These are phyloP conservation scores for Metschnikowia cerradonensis DNA, from an alignment of 805 yeast species.

Conservation along the genomic window DNA sequence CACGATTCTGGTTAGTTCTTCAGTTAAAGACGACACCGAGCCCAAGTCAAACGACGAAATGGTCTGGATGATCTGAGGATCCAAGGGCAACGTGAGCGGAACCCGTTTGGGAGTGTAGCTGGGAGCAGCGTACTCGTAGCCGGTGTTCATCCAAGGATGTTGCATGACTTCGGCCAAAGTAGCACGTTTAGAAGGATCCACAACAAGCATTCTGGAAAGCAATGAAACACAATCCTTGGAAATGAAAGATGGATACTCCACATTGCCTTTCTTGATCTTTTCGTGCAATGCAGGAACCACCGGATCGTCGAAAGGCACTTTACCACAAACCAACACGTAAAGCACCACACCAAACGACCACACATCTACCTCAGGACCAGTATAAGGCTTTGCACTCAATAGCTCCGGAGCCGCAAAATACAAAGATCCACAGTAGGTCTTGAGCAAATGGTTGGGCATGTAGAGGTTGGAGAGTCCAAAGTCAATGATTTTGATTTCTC, in stretches of 20 bases:
- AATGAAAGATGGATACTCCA: conserved; percentile 82
- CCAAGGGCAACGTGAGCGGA: conserved; percentile 71
- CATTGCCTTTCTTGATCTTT: conserved; percentile 86
- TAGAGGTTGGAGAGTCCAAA: conserved; percentile 91
- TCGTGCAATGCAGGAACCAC: conserved; percentile 88
- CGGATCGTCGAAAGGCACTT: conserved; percentile 96
- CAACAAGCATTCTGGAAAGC: conserved; percentile 85
- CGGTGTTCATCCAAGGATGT: conserved; percentile 95
- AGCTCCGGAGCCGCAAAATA: conserved; percentile 99
- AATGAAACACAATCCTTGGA: conserved; percentile 78
- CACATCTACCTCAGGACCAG: conserved; percentile 96
- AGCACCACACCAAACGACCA: conserved; percentile 98
- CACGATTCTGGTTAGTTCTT: conserved; percentile 55
- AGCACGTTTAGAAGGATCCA: conserved; percentile 80
- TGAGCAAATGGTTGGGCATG: conserved; percentile 64
- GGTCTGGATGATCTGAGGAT: conserved; percentile 61
- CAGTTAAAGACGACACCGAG: conserved; percentile 51
- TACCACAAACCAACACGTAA: conserved; percentile 93
- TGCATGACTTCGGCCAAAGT: conserved; percentile 68
- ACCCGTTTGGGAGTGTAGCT: conserved; percentile 71
- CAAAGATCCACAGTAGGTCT: conserved; percentile 94
- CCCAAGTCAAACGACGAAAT: conserved; percentile 81
- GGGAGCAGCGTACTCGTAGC: conserved; percentile 70
- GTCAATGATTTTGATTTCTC: conserved; percentile 93
- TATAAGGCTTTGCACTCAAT: conserved; percentile 84